Percentiles rank a stretch among this genome's conserved stretches.
phyloP scores from a whole-genome alignment of 176 grass and related monocot species.

The Avena eriantha region DNA sequence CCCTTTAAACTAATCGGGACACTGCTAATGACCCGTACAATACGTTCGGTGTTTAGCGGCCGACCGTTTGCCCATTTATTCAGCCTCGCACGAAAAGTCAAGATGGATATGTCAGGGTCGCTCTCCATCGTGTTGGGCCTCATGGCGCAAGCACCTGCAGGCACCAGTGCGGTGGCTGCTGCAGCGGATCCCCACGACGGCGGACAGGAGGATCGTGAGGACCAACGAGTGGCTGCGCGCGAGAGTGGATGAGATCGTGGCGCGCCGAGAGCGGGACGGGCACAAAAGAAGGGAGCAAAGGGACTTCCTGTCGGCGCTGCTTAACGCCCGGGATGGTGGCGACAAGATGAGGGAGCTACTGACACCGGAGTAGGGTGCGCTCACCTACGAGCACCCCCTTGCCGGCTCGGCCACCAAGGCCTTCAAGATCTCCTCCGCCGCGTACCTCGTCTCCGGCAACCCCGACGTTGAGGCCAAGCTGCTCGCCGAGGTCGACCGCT shows the following conservation, averaged over 20 bases:
- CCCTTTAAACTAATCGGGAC: too few species aligned
- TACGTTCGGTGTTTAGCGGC: too few species aligned
- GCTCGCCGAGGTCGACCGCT: conserved; percentile 59
- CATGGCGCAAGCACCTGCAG: conserved; percentile 62
- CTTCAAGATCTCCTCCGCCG: conserved; percentile 66
- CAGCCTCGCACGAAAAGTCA: conserved; percentile 48
- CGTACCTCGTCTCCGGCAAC: conserved; percentile 73
- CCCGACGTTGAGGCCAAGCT: conserved; percentile 67
- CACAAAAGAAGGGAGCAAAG: conserved; percentile 12
- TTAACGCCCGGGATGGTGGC: conserved; percentile 59
- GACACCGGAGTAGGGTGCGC: conserved; percentile 70
- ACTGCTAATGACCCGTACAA: too few species aligned
- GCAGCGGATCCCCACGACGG: conserved; percentile 47
- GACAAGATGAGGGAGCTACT: conserved; percentile 56
- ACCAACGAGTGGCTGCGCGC: conserved; percentile 61
- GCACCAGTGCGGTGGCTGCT: conserved; percentile 48
- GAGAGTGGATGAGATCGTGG: conserved; percentile 60
- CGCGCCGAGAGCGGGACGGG: conserved; percentile 10
- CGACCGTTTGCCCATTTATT: too few species aligned
- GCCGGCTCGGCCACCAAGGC: conserved; percentile 74
- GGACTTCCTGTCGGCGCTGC: conserved; percentile 72
- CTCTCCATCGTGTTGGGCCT: conserved; percentile 72
- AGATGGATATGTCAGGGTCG: conserved; percentile 77
- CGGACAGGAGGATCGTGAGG: conserved; percentile 56
- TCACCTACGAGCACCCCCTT: conserved; percentile 88